phyloP scores from a whole-genome alignment of 257 asterid genomes.

The Prunella vulgaris region DNA sequence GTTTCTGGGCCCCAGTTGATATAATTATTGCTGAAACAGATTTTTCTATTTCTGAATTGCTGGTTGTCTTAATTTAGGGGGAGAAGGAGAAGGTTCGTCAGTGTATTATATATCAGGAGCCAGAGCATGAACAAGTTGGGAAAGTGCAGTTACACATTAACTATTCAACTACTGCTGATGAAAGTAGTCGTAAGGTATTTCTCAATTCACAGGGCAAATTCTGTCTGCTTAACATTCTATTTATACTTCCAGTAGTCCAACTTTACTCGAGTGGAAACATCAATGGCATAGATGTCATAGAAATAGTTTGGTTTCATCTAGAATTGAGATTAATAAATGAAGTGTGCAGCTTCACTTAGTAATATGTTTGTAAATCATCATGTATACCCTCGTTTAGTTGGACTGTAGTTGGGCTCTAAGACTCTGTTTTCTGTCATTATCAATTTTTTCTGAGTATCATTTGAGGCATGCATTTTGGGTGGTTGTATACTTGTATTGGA shows the following conservation, averaged over 20 bases:
- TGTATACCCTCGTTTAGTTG: too few relatives aligned
- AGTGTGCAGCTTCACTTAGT: too few relatives aligned
- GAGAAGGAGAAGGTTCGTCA: constrained; percentile 85
- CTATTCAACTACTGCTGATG: constrained; percentile 72
- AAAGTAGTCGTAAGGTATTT: constrained; percentile 63
- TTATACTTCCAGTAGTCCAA: not conserved
- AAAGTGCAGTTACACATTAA: constrained; percentile 66
- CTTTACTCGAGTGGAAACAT: too few relatives aligned
- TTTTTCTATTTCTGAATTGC: constrained; percentile 8
- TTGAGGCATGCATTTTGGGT: too few relatives aligned
- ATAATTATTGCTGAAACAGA: not conserved
- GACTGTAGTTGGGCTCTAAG: too few relatives aligned
- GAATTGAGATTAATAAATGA: too few relatives aligned
- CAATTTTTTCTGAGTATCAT: too few relatives aligned
- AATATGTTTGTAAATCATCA: too few relatives aligned
- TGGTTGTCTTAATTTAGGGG: constrained; percentile 48
- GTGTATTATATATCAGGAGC: constrained; percentile 74
- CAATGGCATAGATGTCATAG: too few relatives aligned
- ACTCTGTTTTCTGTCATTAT: too few relatives aligned
- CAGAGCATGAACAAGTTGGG: constrained; percentile 93
- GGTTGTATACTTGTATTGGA: too few relatives aligned
- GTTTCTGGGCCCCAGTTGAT: constrained; percentile 10
- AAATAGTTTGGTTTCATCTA: too few relatives aligned
- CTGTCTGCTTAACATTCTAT: not conserved
- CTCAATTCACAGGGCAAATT: not conserved